Percentiles rank a stretch among this genome's conserved stretches.
Evolutionary conservation across 495 filamentous ascomycete genomes (phyloP).

Genomic region (Aspergillus affinis): DNA sequence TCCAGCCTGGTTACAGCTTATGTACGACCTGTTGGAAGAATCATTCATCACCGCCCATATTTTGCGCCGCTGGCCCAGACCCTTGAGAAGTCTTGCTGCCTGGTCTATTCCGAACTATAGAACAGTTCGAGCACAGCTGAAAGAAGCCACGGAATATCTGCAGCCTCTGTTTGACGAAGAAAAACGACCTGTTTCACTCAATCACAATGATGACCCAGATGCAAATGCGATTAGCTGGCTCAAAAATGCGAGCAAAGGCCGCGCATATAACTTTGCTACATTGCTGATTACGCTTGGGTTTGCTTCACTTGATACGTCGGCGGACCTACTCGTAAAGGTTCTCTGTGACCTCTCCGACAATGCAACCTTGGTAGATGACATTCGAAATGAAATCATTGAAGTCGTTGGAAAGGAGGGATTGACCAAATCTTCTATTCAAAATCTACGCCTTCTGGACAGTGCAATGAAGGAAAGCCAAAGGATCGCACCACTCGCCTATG

Average conservation of each 20-base stretch:
- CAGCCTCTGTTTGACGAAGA: neutral
- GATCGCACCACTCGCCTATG: neutral
- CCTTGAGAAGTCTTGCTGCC: neutral
- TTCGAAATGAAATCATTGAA: neutral
- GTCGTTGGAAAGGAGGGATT: slow-evolving; percentile 4
- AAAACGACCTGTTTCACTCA: neutral
- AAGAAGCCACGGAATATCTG: neutral
- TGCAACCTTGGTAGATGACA: neutral
- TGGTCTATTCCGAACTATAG: neutral
- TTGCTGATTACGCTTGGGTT: neutral
- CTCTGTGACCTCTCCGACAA: neutral
- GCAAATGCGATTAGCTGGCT: neutral
- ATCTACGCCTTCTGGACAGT: slow-evolving; percentile 2
- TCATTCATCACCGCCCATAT: neutral
- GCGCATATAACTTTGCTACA: neutral
- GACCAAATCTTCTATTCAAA: neutral
- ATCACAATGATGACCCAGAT: neutral
- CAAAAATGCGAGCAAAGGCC: neutral
- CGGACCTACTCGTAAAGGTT: neutral
- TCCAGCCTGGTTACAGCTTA: neutral
- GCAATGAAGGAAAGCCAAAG: neutral
- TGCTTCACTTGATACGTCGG: neutral
- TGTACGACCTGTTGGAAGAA: neutral
- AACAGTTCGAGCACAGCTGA: neutral
- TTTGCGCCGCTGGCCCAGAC: neutral